Evolutionary conservation across 2,329 filamentous ascomycete genomes (phyloP), one percentile per base, ranked within the genome.

Genomic region (Aspergillus nomiae): DNA sequence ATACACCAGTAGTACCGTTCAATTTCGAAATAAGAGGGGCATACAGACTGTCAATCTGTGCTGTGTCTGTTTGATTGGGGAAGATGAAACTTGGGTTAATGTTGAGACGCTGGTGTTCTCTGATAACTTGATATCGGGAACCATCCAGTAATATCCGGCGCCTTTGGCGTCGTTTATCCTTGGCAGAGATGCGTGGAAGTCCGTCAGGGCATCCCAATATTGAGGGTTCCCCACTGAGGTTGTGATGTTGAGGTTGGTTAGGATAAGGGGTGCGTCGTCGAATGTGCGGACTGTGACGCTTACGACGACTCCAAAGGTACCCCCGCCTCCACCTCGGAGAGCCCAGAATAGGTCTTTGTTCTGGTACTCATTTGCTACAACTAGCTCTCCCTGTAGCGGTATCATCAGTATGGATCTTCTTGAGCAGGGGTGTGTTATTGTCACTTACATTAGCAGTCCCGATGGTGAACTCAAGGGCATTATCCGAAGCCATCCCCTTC

Each of bases 401-500:
- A 32, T 21, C 4, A 32, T 51, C 28, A 34, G 48, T 21, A 16
- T 48, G 16, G 26, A 34, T 7, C 3, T 9, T 48, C 14, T 50
- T 28, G 14, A 19, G 24, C 14, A 30, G 26, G 10, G 5, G 3
- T n/a, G 12, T 10, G 16, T 19, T 14, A 16, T 5, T 32, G 9
- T 51, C 28, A 51, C 28, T 34, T 51, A 51, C 28, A 2, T 78
- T 76, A 12, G 82, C 78, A 2, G 80, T 80, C 5, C 86, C 80
- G 11, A 86, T 76, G 59, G 84, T 76, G 56, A 82, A 74, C 58
- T 79, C 74, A 19, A 86, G 73, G 7, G 83, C 77, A 69, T 85
- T 80, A 69, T 86, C 84, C 4, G 81, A 77, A 60, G 76, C 84
- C 70, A 86, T 80, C 64, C 86, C 80, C 63, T 83, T 83, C 43